Base-by-base conservation (phyloP, 202 grass and related monocot species). In the Zoysia matrella region DNA sequence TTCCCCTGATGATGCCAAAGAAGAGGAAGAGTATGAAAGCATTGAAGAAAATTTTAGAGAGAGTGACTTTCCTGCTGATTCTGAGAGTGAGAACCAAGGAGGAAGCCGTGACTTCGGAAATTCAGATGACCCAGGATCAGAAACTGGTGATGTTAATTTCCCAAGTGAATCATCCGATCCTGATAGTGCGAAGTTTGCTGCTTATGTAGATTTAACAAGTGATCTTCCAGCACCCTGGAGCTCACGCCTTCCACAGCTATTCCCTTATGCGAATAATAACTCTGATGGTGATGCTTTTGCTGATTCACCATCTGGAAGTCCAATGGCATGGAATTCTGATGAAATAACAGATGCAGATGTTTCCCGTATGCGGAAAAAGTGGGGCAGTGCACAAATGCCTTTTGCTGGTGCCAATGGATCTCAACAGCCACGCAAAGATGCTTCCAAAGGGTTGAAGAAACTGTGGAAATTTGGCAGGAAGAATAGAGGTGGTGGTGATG, bases 381-480 rank as follows among this genome's bases (percentile, higher is more conserved):
- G 96, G 96, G 91, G 92, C 60, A 91, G 90, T 8, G 92, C 90
- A 71, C 96, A 98, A 78, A 89, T 93, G 87, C 96, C 92, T 62
- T 80, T 86, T 10, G 57, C 85, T 79, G 84, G 80, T 84, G 78
- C 86, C 57, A 91, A 91, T 87, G 81, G 88, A 84, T 85, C 90
- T 78, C 91, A 95, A 80, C 89, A 89, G 55, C 65, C 89, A 40
- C 87, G 87, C 5, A 98, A 93, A 85, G 96, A 98, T 85, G 90
- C 90, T 84, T 86, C 92, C 6, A 98, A 95, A 86, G 96, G 96
- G 55, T 89, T 98, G 73, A 98, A 98, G 88, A 95, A 94, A 84
- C 78, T 98, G 45, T 84, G 94, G 87, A 95, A 98, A 88, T 98
- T 98, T 91, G 96, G 96, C 78, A 92, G 96, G 91, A 98, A 98